Conservation (phyloP, 768 basidiomycete species). For the Clitopilus hobsonii region DNA sequence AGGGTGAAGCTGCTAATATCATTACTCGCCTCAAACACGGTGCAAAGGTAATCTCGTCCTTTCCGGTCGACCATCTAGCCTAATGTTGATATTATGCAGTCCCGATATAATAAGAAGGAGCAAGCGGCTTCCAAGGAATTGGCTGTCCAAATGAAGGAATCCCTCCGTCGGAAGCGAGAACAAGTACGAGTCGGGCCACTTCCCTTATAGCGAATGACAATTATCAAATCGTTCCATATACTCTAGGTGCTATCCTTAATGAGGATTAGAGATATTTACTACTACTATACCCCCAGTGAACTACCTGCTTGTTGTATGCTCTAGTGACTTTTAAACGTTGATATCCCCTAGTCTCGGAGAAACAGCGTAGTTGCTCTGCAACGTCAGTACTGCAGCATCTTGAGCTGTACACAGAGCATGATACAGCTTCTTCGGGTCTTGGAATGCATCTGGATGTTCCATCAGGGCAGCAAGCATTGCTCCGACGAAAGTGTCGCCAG, state of each 20-base stretch:
- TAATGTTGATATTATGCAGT: constrained; percentile 24
- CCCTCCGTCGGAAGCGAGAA: constrained; percentile 43
- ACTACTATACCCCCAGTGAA: too few species aligned
- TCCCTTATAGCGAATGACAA: not conserved
- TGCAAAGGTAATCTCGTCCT: constrained; percentile 44
- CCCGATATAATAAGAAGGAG: constrained; percentile 50
- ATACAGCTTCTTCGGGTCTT: constrained; percentile 38
- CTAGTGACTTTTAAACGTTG: too few species aligned
- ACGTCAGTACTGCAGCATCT: constrained; percentile 54
- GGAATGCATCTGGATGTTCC: constrained; percentile 37
- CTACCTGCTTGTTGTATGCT: too few species aligned
- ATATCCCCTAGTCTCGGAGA: constrained; percentile 54
- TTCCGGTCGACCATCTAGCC: not conserved
- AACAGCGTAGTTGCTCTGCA: constrained; percentile 56
- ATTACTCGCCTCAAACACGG: constrained; percentile 77
- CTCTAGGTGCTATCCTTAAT: not conserved
- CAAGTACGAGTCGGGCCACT: constrained; percentile 61
- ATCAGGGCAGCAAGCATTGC: constrained; percentile 69
- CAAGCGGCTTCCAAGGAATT: constrained; percentile 33
- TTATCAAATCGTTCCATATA: not conserved
- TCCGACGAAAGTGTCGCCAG: constrained; percentile 89
- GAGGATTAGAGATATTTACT: too few species aligned
- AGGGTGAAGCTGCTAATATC: constrained; percentile 76
- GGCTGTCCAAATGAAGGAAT: constrained; percentile 41
- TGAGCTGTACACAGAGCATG: constrained; percentile 53